phyloP scores from a whole-genome alignment of 148 eudicot genomes.

The Silene uniflora region DNA sequence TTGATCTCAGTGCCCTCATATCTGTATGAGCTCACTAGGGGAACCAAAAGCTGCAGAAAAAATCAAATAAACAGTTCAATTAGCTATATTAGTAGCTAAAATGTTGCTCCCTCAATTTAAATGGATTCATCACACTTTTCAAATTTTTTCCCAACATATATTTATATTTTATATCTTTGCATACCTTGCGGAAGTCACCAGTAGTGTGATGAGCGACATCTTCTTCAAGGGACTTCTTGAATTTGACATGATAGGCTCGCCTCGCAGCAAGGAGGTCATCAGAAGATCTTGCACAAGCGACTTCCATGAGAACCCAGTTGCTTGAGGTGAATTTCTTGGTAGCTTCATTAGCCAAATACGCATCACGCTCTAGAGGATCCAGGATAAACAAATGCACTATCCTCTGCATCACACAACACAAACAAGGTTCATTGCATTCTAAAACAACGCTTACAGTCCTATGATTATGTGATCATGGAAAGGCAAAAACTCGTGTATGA shows the following conservation, averaged over 20 bases:
- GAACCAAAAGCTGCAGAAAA: slow-evolving; percentile 70
- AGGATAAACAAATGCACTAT: slow-evolving; percentile 58
- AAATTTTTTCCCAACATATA: no score
- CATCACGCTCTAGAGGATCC: slow-evolving; percentile 78
- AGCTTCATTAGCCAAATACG: slow-evolving; percentile 75
- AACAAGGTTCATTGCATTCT: background rate
- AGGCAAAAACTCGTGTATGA: no score
- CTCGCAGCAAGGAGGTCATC: slow-evolving; percentile 56
- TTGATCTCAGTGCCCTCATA: slow-evolving; percentile 86
- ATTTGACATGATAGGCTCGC: slow-evolving; percentile 62
- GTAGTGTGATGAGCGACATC: slow-evolving; percentile 74
- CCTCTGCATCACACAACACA: slow-evolving; percentile 34
- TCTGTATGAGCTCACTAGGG: slow-evolving; percentile 72
- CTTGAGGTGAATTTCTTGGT: slow-evolving; percentile 63
- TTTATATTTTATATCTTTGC: no score
- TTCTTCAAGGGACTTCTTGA: slow-evolving; percentile 79
- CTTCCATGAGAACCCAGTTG: slow-evolving; percentile 73
- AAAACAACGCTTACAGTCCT: no score
- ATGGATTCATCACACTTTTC: no score
- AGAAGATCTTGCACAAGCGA: slow-evolving; percentile 73
- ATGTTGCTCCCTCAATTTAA: background rate
- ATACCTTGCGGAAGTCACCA: slow-evolving; percentile 83
- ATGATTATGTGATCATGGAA: no score
- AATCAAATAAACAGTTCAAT: background rate
- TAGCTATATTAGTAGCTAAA: background rate